A percentile compares a stretch with the other conserved stretches of the same genome.
Evolutionary conservation across 2,329 filamentous ascomycete genomes (phyloP).

Genomic region (Fusarium falciforme): DNA sequence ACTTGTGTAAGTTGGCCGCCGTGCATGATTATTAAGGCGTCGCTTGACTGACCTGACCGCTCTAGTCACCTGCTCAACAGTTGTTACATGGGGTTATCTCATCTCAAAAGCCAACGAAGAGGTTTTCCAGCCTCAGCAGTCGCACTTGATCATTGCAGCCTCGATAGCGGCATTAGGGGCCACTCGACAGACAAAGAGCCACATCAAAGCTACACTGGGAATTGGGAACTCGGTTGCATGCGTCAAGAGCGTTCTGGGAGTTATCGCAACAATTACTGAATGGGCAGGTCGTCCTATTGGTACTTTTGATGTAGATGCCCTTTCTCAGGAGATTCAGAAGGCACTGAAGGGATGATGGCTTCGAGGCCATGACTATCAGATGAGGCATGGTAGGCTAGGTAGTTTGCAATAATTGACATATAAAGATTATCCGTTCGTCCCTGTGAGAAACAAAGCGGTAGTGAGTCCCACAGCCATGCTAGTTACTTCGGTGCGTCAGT

Average conservation of each 20-base stretch:
- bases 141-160: constrained; percentile 22
- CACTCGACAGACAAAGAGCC: constrained; percentile 22
- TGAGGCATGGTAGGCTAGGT: background rate
- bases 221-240: constrained; percentile 18
- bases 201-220: constrained; percentile 18
- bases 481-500: constrained; percentile 77
- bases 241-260: constrained; percentile 10
- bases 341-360: constrained; percentile 48
- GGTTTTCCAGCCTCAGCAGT: constrained; percentile 15
- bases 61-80: constrained; percentile 26
- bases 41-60: background rate
- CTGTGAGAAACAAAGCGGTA: constrained; percentile 56
- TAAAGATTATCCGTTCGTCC: constrained; percentile 61
- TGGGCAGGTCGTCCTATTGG: constrained; percentile 21
- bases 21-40: background rate
- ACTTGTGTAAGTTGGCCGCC: constrained; percentile 14
- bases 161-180: constrained; percentile 19
- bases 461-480: constrained; percentile 90
- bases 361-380: constrained; percentile 42
- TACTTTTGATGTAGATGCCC: constrained; percentile 13
- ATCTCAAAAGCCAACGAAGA: constrained; percentile 25
- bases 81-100: constrained; percentile 27
- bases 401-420: background rate
- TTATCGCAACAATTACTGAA: constrained; percentile 4
- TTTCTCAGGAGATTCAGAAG: constrained; percentile 10